Evolutionary conservation across 371 early-diverging fungal genomes (phyloP).

Genomic region (Batkoa obscura): DNA sequence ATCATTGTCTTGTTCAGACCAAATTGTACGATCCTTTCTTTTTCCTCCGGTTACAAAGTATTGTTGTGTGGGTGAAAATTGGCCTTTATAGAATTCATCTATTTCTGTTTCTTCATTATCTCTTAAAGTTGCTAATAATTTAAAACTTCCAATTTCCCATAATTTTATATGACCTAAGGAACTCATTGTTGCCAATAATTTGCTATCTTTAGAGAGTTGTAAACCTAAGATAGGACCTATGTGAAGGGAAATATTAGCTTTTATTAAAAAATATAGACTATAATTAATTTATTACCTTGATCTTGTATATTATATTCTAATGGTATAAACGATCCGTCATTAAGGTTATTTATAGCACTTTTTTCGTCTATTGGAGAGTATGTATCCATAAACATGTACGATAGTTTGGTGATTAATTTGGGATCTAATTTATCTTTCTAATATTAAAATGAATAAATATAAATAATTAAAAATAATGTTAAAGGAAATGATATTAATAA

Average conservation of each 20-base stretch:
- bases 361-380: conserved; percentile 10
- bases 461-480: too few species aligned
- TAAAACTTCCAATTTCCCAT: conserved; percentile 58
- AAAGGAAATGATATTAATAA: too few species aligned
- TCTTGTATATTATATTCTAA: conserved; percentile 24
- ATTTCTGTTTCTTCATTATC: conserved; percentile 59
- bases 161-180: conserved; percentile 53
- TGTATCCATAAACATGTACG: background rate
- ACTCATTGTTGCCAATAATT: conserved; percentile 65
- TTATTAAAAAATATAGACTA: background rate
- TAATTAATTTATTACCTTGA: conserved; percentile 14
- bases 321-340: conserved; percentile 31
- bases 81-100: conserved; percentile 76
- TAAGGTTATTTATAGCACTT: conserved; percentile 32
- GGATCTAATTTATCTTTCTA: too few species aligned
- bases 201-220: conserved; percentile 59
- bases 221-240: conserved; percentile 52
- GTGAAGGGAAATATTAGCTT: background rate
- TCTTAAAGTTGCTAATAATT: conserved; percentile 41
- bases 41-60: conserved; percentile 48
- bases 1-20: conserved; percentile 75
- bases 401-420: background rate
- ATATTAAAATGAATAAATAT: too few species aligned
- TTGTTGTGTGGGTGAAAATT: conserved; percentile 33
- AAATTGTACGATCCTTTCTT: conserved; percentile 63